Percentiles rank a stretch among this genome's conserved stretches.
phyloP scores from a whole-genome alignment of 352 stramenopile species.

The Blastocystis sp. region DNA sequence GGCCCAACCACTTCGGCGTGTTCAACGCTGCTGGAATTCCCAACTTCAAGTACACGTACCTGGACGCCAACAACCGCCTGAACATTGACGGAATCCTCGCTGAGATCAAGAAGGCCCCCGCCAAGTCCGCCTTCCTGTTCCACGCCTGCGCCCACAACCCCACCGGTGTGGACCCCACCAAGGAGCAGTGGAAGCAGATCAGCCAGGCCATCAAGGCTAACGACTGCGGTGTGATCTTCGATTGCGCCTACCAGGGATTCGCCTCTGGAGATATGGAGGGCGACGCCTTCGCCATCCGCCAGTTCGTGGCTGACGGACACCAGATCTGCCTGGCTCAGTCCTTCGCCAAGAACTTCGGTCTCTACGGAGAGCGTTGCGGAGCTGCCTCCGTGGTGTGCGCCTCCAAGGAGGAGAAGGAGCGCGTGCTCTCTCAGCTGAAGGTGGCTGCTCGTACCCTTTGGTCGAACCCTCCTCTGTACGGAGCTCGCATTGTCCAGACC shows the following conservation, averaged over 20 bases:
- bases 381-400: slow-evolving; percentile 84
- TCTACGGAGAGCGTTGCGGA: slow-evolving; percentile 96
- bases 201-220: slow-evolving; percentile 83
- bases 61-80: slow-evolving; percentile 68
- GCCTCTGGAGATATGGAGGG: slow-evolving; percentile 85
- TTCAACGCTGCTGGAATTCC: slow-evolving; percentile 71
- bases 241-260: slow-evolving; percentile 97
- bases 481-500: slow-evolving; percentile 88
- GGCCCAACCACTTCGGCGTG: slow-evolving; percentile 94
- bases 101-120: slow-evolving; percentile 81
- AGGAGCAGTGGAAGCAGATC: slow-evolving; percentile 94
- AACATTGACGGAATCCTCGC: slow-evolving; percentile 84
- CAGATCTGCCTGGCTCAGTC: slow-evolving; percentile 88
- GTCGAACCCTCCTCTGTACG: slow-evolving; percentile 94
- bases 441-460: slow-evolving; percentile 95
- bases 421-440: slow-evolving; percentile 92
- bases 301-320: slow-evolving; percentile 95
- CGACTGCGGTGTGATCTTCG: slow-evolving; percentile 92
- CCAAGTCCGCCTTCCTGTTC: slow-evolving; percentile 86
- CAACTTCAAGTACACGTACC: slow-evolving; percentile 76
- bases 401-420: slow-evolving; percentile 82
- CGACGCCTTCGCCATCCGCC: slow-evolving; percentile 83
- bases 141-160: slow-evolving; percentile 98
- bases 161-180: slow-evolving; percentile 88
- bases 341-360: slow-evolving; percentile 99